Evolutionary conservation across 139 green algal genomes (phyloP).

Genomic region (Chlamydomonas eustigma): DNA sequence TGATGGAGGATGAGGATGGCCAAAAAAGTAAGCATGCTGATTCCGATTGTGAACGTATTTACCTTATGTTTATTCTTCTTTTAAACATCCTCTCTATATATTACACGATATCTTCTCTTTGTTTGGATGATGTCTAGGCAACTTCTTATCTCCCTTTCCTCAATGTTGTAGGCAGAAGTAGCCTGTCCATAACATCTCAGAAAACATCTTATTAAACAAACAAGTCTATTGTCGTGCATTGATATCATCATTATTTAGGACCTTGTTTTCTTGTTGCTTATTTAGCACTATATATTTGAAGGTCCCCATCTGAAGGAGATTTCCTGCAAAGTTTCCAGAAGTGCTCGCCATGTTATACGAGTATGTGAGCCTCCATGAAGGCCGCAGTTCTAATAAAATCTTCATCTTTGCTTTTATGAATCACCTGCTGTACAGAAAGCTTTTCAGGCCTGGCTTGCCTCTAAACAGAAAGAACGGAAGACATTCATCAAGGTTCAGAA

Average conservation of each 20-base stretch:
- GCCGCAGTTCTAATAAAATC: not conserved
- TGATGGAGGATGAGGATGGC: not conserved
- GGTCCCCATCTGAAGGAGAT: not conserved
- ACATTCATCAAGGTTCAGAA: not conserved
- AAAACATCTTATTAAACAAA: too few relatives aligned
- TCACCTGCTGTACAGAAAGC: not conserved
- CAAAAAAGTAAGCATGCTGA: not conserved
- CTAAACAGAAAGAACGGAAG: not conserved
- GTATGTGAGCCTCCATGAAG: not conserved
- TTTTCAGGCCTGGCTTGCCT: not conserved
- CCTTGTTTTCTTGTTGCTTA: not conserved
- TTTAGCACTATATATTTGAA: not conserved
- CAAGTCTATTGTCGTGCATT: too few relatives aligned
- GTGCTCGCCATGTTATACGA: too few relatives aligned
- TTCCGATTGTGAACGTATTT: not conserved
- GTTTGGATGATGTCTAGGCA: not conserved
- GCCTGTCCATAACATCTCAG: too few relatives aligned
- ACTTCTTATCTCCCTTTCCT: not conserved
- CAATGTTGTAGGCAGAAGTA: too few relatives aligned
- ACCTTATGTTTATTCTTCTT: not conserved
- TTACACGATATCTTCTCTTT: not conserved
- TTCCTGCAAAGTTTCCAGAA: too few relatives aligned
- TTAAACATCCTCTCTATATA: not conserved
- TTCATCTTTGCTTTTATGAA: not conserved
- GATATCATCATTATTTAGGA: too few relatives aligned